These are phyloP conservation scores for Epichloe bromicola DNA, from an alignment of 2,329 filamentous ascomycete species.

Conservation along the genomic window DNA sequence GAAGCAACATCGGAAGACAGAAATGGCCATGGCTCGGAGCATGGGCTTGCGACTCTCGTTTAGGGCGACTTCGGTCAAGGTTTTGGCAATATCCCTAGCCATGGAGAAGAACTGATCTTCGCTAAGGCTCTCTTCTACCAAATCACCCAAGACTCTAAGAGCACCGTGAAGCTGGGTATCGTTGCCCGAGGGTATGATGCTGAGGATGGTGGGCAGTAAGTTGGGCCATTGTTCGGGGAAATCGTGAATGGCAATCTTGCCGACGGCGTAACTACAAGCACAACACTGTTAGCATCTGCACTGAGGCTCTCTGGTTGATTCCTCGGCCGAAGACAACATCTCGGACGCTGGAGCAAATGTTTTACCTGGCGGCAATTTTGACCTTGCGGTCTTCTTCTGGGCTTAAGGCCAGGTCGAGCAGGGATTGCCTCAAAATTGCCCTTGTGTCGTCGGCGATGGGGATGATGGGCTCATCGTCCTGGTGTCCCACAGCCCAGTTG, in stretches of 20 bases:
- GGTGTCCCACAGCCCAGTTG: constrained; percentile 69
- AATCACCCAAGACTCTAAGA: constrained; percentile 72
- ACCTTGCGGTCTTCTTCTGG: constrained; percentile 70
- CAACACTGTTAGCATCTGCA: background rate
- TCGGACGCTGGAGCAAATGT: background rate
- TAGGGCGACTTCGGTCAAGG: constrained; percentile 70
- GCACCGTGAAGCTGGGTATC: constrained; percentile 81
- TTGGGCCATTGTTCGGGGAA: constrained; percentile 94
- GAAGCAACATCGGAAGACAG: constrained; percentile 83
- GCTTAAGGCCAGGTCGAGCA: constrained; percentile 68
- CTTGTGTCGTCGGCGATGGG: constrained; percentile 64
- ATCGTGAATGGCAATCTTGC: constrained; percentile 87
- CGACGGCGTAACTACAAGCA: constrained; percentile 51
- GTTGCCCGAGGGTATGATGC: constrained; percentile 59
- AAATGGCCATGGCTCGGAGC: constrained; percentile 73
- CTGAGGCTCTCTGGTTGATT: background rate
- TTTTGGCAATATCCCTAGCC: constrained; percentile 71
- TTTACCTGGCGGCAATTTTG: constrained; percentile 72
- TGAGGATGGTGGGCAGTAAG: constrained; percentile 68
- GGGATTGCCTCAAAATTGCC: constrained; percentile 53
- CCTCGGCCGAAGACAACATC: background rate
- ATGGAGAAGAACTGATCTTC: constrained; percentile 92
- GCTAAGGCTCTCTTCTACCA: constrained; percentile 86
- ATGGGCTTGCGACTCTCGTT: constrained; percentile 61
- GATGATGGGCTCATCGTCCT: constrained; percentile 49